Base-by-base conservation (phyloP, 2,329 filamentous ascomycete species). In the Parastagonospora avenae region DNA sequence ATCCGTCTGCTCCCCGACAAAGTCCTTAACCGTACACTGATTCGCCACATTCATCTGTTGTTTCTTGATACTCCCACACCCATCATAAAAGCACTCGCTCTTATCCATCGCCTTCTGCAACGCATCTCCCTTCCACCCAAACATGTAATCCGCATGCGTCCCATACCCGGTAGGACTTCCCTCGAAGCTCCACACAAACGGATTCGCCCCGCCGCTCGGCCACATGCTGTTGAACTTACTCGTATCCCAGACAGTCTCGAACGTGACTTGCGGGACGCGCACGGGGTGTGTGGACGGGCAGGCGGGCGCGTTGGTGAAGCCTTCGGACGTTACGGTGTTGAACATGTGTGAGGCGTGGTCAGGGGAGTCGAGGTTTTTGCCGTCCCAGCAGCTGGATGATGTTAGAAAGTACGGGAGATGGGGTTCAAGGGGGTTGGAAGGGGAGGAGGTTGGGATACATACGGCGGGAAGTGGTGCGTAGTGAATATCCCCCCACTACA, bases 271-370 rank as follows among this genome's bases (percentile, higher is more conserved):
- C 11, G 62, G 62, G 1, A 62, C 49, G 14, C 63, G 57, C 4
- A 67, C 51, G 10, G 63, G 63, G 29, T 67, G 62, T 6, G 55
- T 42, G 1, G 58, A 35, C 2, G 63, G 63, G 43, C 63, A 67
- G 19, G 55, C 52, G 2, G 61, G 59, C 0, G 60, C 61, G 37
- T 66, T 63, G 4, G 42, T 60, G 42, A 64, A 64, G 15, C 60
- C 59, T 9, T 64, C 57, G 9, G 46, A 54, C 8, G 19, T 52
- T 19, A 60, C 54, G 0, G 63, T 64, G 42, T 62, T 63, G 57
- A 56, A 66, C 61, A 64, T 68, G 63, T 78, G 85, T 55, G 76
- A 77, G 71, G 79, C 79, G 76, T 86, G 83, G 68, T 86, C 78
- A 1, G 64, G 46, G 19, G 79, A 80, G 60, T 82, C 81, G 27